Conservation (phyloP, 2,329 filamentous ascomycete species). For the Pestalotiopsis fici region DNA sequence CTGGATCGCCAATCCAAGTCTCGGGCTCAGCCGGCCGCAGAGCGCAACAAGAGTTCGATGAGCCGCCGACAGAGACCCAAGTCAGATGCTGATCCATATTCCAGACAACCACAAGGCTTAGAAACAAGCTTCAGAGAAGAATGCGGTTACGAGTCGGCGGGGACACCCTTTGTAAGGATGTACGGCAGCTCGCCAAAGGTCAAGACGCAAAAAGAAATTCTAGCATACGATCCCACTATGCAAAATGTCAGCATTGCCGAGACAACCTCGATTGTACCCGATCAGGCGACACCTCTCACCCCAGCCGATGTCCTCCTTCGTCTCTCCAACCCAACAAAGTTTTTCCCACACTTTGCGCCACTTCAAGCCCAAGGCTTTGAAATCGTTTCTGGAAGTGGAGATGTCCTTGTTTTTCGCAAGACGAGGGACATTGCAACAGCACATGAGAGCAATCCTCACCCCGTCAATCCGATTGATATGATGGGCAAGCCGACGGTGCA, state of each 20-base stretch:
- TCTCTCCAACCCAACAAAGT: conserved; percentile 64
- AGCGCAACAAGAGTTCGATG: conserved; percentile 6
- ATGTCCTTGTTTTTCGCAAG: conserved; percentile 69
- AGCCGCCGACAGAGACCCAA: conserved; percentile 12
- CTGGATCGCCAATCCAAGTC: conserved; percentile 24
- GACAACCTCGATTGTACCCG: conserved; percentile 56
- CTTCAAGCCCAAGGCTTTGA: conserved; percentile 66
- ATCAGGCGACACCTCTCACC: conserved; percentile 49
- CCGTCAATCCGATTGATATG: conserved; percentile 62
- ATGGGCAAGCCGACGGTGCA: conserved; percentile 42
- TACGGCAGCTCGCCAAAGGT: conserved; percentile 24
- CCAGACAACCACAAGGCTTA: conserved; percentile 46
- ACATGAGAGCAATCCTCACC: conserved; percentile 14
- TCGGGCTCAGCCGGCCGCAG: conserved; percentile 6
- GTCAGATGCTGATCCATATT: conserved; percentile 38
- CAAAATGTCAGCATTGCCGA: conserved; percentile 60
- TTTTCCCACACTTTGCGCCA: conserved; percentile 62
- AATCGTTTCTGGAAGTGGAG: conserved; percentile 62
- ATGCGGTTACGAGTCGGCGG: conserved; percentile 32
- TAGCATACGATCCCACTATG: conserved; percentile 64
- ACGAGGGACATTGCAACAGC: conserved; percentile 37
- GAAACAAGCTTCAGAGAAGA: conserved; percentile 50
- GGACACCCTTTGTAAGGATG: conserved; percentile 36
- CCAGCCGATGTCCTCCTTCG: conserved; percentile 62
- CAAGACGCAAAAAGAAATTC: conserved; percentile 45